Evolutionary conservation across 768 basidiomycete species (phyloP), one percentile per base, ranked within the genome.

Genomic region (Termitomyces sp.): DNA sequence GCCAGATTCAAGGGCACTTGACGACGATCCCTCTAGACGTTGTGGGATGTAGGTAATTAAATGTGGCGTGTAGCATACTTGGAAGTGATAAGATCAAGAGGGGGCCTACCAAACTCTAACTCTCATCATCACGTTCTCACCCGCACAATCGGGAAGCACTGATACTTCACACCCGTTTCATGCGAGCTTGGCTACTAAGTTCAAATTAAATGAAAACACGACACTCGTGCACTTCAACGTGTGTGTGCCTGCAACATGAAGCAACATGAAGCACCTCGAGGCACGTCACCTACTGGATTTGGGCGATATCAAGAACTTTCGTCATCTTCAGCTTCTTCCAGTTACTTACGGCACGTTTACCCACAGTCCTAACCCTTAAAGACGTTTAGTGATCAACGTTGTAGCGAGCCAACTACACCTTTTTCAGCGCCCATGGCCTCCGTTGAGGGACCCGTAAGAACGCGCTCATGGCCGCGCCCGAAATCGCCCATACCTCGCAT

Each of bases 401-500:
- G 28, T 18, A 15, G 40, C 38, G 54, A 38, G 35, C 11, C 39
- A n/a, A 40, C 24, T 46, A 33, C 35, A 24, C 24, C 35, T 42
- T 4, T 2, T n/a, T 22, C 39, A n/a, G 18, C 50, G 11, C 36
- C 16, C n/a, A 66, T 64, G 65, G 22, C 7, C 16, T 55, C 57
- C 36, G 44, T 62, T 16, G 57, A 65, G 51, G 58, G 60, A 28
- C 64, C 64, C 15, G 48, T 51, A 33, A 28, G 56, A 32, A 63
- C 57, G 22, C 63, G 52, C 42, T 61, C 65, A 48, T 38, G 60
- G 46, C 49, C 53, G 33, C 61, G 61, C 38, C 55, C 65, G 15
- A 64, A 57, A 28, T 63, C 65, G 13, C 64, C 69, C 32, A 62
- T 71, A 20, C 71, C 69, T 36, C 63, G 63, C 36, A 60, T 71